These are phyloP conservation scores for Aspergillus tanneri DNA, from an alignment of 2,329 filamentous ascomycete genomes.

Conservation along the genomic window DNA sequence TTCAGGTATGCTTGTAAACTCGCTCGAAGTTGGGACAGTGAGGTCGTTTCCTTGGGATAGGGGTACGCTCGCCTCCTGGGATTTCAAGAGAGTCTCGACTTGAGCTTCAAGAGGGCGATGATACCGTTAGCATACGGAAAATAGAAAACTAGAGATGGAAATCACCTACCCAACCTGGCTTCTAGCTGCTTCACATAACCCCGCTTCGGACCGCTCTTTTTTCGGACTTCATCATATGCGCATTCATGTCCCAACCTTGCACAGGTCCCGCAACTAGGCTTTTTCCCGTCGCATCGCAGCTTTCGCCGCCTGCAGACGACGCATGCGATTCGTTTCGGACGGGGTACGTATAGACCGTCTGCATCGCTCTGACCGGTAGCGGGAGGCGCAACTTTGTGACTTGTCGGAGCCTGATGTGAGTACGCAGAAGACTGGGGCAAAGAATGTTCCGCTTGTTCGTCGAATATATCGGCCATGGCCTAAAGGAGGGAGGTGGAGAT, in stretches of 20 bases:
- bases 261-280: conserved; percentile 86
- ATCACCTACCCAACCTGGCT: conserved; percentile 76
- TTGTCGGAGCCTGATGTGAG: conserved; percentile 13
- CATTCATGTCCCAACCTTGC: conserved; percentile 82
- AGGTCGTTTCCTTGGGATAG: conserved; percentile 29
- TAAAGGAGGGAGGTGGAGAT: conserved; percentile 8
- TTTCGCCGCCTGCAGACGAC: conserved; percentile 92
- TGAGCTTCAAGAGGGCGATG: conserved; percentile 61
- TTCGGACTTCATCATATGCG: conserved; percentile 86
- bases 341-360: conserved; percentile 62
- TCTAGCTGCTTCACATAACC: conserved; percentile 94
- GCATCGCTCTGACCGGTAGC: conserved; percentile 44
- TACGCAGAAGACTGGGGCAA: conserved; percentile 31
- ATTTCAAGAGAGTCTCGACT: conserved; percentile 87
- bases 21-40: conserved; percentile 30
- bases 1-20: conserved; percentile 24
- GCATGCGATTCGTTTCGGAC: conserved; percentile 91
- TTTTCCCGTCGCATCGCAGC: conserved; percentile 80
- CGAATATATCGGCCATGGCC: conserved; percentile 54
- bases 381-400: conserved; percentile 20
- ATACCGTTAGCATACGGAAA: conserved; percentile 12
- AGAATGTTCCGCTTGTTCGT: conserved; percentile 53
- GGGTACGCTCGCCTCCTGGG: conserved; percentile 58
- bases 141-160: not conserved
- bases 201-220: conserved; percentile 91